Base-by-base conservation (phyloP, 345 rosid species). In the Kandelia obovata region DNA sequence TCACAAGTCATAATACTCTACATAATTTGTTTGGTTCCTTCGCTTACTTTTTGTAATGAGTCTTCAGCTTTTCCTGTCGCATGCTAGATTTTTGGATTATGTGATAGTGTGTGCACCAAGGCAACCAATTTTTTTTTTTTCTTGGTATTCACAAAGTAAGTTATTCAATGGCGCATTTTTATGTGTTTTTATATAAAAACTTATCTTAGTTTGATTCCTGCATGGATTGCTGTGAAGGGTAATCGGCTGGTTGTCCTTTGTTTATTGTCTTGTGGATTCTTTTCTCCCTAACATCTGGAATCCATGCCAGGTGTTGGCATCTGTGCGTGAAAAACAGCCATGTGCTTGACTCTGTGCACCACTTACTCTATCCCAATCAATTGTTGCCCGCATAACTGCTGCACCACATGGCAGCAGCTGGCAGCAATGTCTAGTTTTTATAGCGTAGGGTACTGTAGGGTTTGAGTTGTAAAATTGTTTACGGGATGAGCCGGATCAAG, bases 171-270 rank as follows among this genome's bases (percentile, higher is more conserved):
- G 58, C 7, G 58, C 27, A 55, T 21, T 55, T n/a, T 55, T 55
- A 55, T 55, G 28, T 9, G 58, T 23, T 8, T 9, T 55, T 9
- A 56, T 65, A 61, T 69, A 62, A 35, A 46, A 73, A 21, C 6
- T 39, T 66, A 58, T 58, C 55, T 53, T 67, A 71, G 47, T 26
- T 69, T 66, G 82, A 75, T 78, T 75, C 75, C 62, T 76, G 81
- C 75, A 73, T 79, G 79, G 84, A 78, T 78, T 56, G 28, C 28
- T 16, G 59, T 21, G 59, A 56, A 56, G 11, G 28, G 16, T 27
- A 27, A 56, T 56, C 59, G 17, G 30, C 59, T 25, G 28, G 30
- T 56, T 56, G 59, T 56, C 58, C 10, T 27, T 9, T 56, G 17
- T 55, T 15, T 55, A 30, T 56, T 56, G 6, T 27, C 59, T 56